Evolutionary conservation across 2,329 filamentous ascomycete species (phyloP), one percentile per base, ranked within the genome.

Genomic region (Beauveria pseudobassiana): DNA sequence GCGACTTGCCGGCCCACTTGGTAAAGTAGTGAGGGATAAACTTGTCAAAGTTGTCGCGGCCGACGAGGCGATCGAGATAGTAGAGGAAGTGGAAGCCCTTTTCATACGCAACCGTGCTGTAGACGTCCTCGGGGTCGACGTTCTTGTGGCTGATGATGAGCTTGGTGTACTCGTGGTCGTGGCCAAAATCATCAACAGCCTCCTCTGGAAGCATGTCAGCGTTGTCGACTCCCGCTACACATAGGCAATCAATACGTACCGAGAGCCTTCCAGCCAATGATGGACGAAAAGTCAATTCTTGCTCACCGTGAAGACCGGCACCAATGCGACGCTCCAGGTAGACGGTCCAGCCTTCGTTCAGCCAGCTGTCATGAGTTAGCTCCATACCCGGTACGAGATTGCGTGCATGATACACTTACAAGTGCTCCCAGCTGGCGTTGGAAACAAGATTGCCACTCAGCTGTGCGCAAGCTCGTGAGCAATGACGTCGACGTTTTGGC

Each of bases 11-110:
- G 62, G 89, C 87, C 84, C 89, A 98, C 45, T 84, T 90, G 34
- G 82, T 86, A 73, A 98, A 98, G 78, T 98, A 97, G 74, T 96
- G 87, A 18, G 93, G 92, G 70, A 98, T 97, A 75, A 98, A 99
- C 68, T 87, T 89, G 80, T 98, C 91, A 78, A 95, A 99, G 72
- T 89, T 89, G n/a, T 88, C 82, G 64, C 90, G 88, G 42, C 91
- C 90, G 4, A 98, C 82, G 1, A 96, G 79, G 52, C 88, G 88
- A 70, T 99, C 95, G 16, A 99, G 86, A 69, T 93, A 87, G 74
- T 92, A 97, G 51, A 99, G 81, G 74, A 98, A 96, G 71, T 90
- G 90, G 76, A 96, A 98, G 3, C 93, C 93, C 76, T 99, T 98
- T 73, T 98, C 93, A 70, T 99, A 99, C 0, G 95, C 92, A 40